These are phyloP conservation scores for Geranium brycei DNA, from an alignment of 345 rosid genomes.

Conservation along the genomic window DNA sequence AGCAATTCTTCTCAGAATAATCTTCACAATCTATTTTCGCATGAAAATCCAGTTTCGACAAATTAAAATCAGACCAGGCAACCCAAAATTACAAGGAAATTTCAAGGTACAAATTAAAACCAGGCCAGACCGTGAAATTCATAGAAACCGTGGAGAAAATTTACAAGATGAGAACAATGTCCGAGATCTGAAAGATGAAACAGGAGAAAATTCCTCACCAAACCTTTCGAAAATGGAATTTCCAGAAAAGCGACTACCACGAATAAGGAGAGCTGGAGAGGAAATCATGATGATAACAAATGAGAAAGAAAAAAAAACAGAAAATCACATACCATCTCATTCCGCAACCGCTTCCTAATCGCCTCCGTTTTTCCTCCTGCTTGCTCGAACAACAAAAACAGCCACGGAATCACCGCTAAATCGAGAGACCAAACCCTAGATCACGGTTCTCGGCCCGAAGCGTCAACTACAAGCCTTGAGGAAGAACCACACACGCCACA, in stretches of 20 bases:
- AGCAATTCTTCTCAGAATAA: not conserved
- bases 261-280: constrained; percentile 1
- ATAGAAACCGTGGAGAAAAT: not conserved
- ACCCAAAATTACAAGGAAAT: not conserved
- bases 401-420: constrained; percentile 10
- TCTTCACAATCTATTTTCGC: not conserved
- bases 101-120: not conserved
- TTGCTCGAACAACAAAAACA: constrained; percentile 16
- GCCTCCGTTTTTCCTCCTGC: constrained; percentile 45
- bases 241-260: not conserved
- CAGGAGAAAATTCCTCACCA: not conserved
- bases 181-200: constrained; percentile 14
- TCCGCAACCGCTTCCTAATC: constrained; percentile 32
- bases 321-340: constrained; percentile 71
- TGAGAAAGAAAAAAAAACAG: not conserved
- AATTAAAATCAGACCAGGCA: not conserved
- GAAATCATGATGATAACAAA: constrained; percentile 2
- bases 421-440: constrained; percentile 50
- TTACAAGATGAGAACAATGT: not conserved
- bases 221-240: not conserved
- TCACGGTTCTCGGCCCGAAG: constrained; percentile 35
- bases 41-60: not conserved
- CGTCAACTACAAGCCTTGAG: constrained; percentile 23
- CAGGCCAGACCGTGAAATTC: not conserved
- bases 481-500: constrained; percentile 45